These are phyloP conservation scores for Neocatenulostroma microsporum DNA, from an alignment of 2,329 filamentous ascomycete genomes.

Conservation along the genomic window DNA sequence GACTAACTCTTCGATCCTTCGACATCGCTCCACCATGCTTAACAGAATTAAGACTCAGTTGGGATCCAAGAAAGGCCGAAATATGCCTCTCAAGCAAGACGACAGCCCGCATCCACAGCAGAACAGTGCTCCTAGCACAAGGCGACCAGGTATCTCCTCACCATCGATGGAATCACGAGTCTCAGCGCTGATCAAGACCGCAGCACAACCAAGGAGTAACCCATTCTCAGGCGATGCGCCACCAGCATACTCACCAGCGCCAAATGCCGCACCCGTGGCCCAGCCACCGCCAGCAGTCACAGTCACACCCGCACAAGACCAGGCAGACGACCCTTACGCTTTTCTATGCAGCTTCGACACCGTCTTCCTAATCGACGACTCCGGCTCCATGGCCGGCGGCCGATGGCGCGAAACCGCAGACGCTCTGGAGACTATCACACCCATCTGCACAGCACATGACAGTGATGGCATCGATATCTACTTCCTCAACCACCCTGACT, in stretches of 20 bases:
- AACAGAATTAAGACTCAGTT: slow-evolving; percentile 17
- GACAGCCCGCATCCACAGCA: slow-evolving; percentile 15
- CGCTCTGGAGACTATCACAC: slow-evolving; percentile 66
- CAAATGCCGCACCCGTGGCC: slow-evolving; percentile 29
- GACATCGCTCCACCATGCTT: slow-evolving; percentile 8
- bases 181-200: too few species aligned
- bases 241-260: slow-evolving; percentile 36
- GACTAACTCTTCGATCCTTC: slow-evolving; percentile 14
- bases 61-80: slow-evolving; percentile 10
- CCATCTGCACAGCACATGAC: slow-evolving; percentile 74
- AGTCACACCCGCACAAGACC: slow-evolving; percentile 19
- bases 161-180: too few species aligned
- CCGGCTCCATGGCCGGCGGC: slow-evolving; percentile 71
- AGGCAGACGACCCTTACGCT: slow-evolving; percentile 59
- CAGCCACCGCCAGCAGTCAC: slow-evolving; percentile 7
- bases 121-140: slow-evolving; percentile 14
- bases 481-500: slow-evolving; percentile 69
- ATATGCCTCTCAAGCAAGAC: slow-evolving; percentile 1
- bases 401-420: slow-evolving; percentile 67
- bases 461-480: slow-evolving; percentile 81
- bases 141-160: slow-evolving; percentile 14
- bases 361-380: slow-evolving; percentile 85
- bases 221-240: slow-evolving; percentile 23
- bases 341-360: slow-evolving; percentile 80
- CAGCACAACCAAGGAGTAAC: too few species aligned